Conservation (phyloP, 179 eudicot genomes). For the Carnegiea gigantea region DNA sequence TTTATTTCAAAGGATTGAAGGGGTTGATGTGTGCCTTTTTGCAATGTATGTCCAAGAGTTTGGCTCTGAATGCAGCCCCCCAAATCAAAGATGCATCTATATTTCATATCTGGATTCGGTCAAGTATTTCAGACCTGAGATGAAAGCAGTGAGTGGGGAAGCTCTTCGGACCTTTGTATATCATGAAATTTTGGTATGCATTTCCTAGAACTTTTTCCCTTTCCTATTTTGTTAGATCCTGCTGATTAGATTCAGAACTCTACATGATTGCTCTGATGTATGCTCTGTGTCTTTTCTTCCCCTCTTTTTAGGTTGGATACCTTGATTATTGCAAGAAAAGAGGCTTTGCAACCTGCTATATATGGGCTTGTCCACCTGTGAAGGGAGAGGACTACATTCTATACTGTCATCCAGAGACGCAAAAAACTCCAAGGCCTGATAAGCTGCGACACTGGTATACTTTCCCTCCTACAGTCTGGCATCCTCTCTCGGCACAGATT, state of each 20-base stretch:
- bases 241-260: neutral
- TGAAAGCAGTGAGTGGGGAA: conserved; percentile 61
- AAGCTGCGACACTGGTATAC: conserved; percentile 79
- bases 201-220: neutral
- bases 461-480: conserved; percentile 1
- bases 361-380: conserved; percentile 92
- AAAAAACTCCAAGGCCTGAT: conserved; percentile 70
- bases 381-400: conserved; percentile 84
- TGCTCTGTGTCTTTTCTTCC: conserved; percentile 10
- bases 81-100: conserved; percentile 80
- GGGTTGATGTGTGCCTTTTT: conserved; percentile 87
- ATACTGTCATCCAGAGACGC: conserved; percentile 80
- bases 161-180: conserved; percentile 91
- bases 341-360: conserved; percentile 84
- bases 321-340: conserved; percentile 89
- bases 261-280: conserved; percentile 3
- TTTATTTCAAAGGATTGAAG: conserved; percentile 79
- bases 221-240: neutral
- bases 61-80: conserved; percentile 73
- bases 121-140: conserved; percentile 81
- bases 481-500: neutral
- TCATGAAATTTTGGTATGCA: conserved; percentile 80
- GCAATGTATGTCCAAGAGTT: conserved; percentile 89
- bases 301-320: conserved; percentile 66
- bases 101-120: conserved; percentile 91